Evolutionary conservation across 108 stramenopile species (phyloP).

Genomic region (Epithemia pelagica): DNA sequence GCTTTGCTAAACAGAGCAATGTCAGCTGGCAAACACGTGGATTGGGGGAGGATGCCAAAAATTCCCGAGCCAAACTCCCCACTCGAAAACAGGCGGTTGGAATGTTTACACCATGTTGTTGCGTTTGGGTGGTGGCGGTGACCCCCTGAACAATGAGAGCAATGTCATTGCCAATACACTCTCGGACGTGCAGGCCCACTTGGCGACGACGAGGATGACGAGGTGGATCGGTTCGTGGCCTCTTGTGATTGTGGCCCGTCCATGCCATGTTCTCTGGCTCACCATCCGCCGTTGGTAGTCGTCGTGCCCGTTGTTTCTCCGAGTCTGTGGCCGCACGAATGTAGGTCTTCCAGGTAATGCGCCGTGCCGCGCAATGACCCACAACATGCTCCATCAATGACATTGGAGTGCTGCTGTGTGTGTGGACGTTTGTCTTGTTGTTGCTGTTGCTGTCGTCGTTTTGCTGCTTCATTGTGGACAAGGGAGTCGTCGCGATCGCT

Average conservation of each 20-base stretch:
- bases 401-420: no score
- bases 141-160: no score
- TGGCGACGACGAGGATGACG: constrained; percentile 35
- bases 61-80: neutral
- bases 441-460: no score
- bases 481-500: no score
- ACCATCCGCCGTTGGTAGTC: constrained; percentile 10
- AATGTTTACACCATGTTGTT: constrained; percentile 20
- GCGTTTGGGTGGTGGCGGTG: constrained; percentile 18
- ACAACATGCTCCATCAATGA: constrained; percentile 9
- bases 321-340: constrained; percentile 49
- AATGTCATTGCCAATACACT: no score
- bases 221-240: no score
- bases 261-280: no score
- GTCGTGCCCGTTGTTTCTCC: constrained; percentile 30
- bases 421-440: no score
- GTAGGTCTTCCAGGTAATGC: constrained; percentile 21
- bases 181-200: constrained; percentile 42
- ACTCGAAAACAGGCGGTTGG: neutral
- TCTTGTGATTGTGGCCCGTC: no score
- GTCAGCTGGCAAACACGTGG: constrained; percentile 50
- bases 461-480: neutral
- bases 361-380: constrained; percentile 39
- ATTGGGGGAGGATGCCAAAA: neutral
- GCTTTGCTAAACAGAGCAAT: constrained; percentile 51